Base-by-base conservation (phyloP, 768 basidiomycete genomes). In the Wakefieldia striispora region DNA sequence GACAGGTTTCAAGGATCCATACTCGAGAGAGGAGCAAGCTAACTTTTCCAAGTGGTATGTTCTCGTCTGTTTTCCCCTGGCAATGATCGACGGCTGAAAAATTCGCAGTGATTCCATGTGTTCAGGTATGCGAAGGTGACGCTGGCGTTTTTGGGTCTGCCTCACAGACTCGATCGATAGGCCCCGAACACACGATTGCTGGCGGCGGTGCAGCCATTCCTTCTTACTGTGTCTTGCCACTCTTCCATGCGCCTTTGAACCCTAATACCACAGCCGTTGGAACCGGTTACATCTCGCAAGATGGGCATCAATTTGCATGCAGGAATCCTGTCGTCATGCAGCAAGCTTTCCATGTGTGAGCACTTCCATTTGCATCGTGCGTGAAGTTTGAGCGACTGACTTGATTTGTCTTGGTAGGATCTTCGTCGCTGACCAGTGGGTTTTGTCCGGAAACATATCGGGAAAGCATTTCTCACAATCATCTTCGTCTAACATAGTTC, bases 1-100 rank as follows among this genome's bases (percentile, higher is more conserved):
- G 4, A 17, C 37, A 82, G 82, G 78, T 10, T 84, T 83, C 68
- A 81, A 76, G 70, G 82, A 84, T 58, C 82, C 82, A 0, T 84
- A 84, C 50, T 75, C 80, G 19, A 71, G 70, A n/a, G 80, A 82
- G 35, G 80, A 83, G 43, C 77, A 78, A 55, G 44, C 69, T 1
- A 73, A 75, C 40, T 84, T 83, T 57, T 65, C 68, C 0, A 77
- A 78, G 60, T 84, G 83, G 79, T 79, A 57, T 40, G 73, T 60
- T 51, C 35, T 3, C 8, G 0, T 20, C 33, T n/a, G 2, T 1
- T 3, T 38, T 1, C 20, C 26, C 24, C 35, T 39, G 5, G 20
- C 7, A 4, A 19, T n/a, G 35, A 45, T 19, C 6, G 6, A 40
- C 0, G 3, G 13, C 31, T 48, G 38, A 53, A 20, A 16, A 13